Evolutionary conservation across 441 rosid species (phyloP).

Genomic region (Populus hybrid): DNA sequence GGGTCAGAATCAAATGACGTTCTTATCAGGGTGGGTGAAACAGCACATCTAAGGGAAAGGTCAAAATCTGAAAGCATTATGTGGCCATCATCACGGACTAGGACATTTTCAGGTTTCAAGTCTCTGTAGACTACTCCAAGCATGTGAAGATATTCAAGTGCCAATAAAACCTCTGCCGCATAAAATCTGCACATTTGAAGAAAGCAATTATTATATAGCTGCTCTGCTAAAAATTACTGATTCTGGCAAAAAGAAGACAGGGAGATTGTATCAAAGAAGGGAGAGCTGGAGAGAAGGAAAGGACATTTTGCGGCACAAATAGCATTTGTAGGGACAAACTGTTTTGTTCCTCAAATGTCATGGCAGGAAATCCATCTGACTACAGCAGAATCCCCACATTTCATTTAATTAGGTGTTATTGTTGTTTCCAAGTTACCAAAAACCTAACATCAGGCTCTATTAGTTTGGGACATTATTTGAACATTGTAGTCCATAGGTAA

Average conservation of each 20-base stretch:
- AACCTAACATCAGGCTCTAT: not conserved
- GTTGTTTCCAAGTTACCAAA: not conserved
- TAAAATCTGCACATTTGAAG: slow-evolving; percentile 56
- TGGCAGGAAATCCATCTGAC: not conserved
- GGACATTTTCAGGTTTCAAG: slow-evolving; percentile 57
- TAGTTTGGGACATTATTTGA: not conserved
- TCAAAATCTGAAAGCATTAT: slow-evolving; percentile 99
- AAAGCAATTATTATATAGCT: slow-evolving; percentile 1
- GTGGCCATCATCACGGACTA: slow-evolving; percentile 96
- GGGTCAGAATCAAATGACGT: slow-evolving; percentile 57
- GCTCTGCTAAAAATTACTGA: too few species aligned
- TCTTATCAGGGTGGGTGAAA: slow-evolving; percentile 83
- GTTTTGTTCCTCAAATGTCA: not conserved
- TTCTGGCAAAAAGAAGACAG: not conserved
- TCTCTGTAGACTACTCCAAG: slow-evolving; percentile 69
- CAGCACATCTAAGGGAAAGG: slow-evolving; percentile 85
- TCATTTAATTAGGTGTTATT: not conserved
- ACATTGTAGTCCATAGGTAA: not conserved
- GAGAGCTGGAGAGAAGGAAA: not conserved
- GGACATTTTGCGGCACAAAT: not conserved
- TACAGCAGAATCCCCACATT: too few species aligned
- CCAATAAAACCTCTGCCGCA: too few species aligned
- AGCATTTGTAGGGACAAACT: not conserved
- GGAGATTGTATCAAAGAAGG: not conserved
- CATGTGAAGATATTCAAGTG: slow-evolving; percentile 97